phyloP scores from a whole-genome alignment of 2,329 filamentous ascomycete genomes.

The Biscogniauxia mediterranea region DNA sequence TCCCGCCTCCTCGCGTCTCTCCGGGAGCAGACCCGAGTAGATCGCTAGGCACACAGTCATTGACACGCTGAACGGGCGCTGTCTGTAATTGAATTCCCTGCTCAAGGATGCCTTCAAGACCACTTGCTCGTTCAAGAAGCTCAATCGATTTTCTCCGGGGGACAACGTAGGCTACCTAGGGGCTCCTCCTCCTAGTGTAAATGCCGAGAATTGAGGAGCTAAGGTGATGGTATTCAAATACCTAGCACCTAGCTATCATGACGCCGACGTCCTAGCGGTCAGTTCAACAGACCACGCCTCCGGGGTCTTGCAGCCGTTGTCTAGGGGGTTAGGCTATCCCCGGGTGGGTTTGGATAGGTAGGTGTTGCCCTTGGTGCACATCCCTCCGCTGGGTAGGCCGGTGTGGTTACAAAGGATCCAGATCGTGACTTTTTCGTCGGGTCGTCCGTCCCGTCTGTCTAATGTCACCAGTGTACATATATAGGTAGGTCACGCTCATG shows the following conservation, averaged over 20 bases:
- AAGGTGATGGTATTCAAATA: not conserved
- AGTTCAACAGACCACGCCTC: slow-evolving; percentile 3
- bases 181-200: not conserved
- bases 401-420: slow-evolving; percentile 4
- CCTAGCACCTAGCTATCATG: slow-evolving; percentile 3
- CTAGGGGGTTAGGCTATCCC: slow-evolving; percentile 14
- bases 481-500: slow-evolving; percentile 4
- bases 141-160: not conserved
- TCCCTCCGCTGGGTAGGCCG: slow-evolving; percentile 3
- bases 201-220: not conserved
- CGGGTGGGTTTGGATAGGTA: slow-evolving; percentile 13
- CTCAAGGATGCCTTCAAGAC: not conserved
- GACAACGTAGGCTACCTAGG: not conserved
- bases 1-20: not conserved
- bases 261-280: slow-evolving; percentile 4
- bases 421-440: slow-evolving; percentile 14
- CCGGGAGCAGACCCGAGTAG: not conserved
- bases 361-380: slow-evolving; percentile 4
- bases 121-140: not conserved
- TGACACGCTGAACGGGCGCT: not conserved
- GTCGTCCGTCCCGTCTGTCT: slow-evolving; percentile 11
- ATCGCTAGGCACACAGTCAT: not conserved
- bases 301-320: slow-evolving; percentile 18
- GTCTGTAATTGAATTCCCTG: not conserved
- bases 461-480: slow-evolving; percentile 15